These are phyloP conservation scores for Eimeria acervulina DNA, from an alignment of 169 alveolate genomes.

Conservation along the genomic window DNA sequence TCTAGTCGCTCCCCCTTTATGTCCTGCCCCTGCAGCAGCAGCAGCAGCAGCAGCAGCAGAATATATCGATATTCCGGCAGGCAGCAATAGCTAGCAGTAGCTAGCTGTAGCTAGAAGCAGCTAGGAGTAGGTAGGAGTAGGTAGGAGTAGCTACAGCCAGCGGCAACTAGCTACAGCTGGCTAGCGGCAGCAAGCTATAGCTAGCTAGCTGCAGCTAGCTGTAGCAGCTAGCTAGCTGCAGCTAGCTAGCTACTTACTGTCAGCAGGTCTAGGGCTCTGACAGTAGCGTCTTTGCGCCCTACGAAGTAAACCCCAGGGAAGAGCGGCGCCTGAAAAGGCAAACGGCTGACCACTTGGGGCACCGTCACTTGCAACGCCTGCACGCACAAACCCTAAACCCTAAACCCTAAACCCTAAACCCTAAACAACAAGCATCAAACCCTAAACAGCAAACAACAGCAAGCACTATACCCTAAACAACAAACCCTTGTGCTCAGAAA, in stretches of 20 bases:
- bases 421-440: background rate
- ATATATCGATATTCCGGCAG: background rate
- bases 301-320: conserved; percentile 76
- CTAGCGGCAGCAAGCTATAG: too few species aligned
- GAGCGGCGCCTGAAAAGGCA: conserved; percentile 73
- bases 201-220: too few species aligned
- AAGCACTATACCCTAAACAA: background rate
- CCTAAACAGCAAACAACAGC: background rate
- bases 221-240: too few species aligned
- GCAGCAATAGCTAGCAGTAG: background rate
- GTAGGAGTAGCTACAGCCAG: background rate
- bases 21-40: conserved; percentile 16
- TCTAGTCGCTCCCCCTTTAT: conserved; percentile 51
- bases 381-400: conserved; percentile 13
- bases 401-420: conserved; percentile 27
- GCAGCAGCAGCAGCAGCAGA: conserved; percentile 46
- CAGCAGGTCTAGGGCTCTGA: conserved; percentile 41
- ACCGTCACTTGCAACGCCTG: conserved; percentile 76
- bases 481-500: background rate
- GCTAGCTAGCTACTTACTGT: conserved; percentile 23
- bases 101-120: background rate
- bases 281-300: conserved; percentile 57
- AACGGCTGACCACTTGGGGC: conserved; percentile 75
- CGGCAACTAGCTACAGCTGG: background rate
- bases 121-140: background rate